phyloP scores from a whole-genome alignment of 495 filamentous ascomycete species.

The Penicillium soppii region DNA sequence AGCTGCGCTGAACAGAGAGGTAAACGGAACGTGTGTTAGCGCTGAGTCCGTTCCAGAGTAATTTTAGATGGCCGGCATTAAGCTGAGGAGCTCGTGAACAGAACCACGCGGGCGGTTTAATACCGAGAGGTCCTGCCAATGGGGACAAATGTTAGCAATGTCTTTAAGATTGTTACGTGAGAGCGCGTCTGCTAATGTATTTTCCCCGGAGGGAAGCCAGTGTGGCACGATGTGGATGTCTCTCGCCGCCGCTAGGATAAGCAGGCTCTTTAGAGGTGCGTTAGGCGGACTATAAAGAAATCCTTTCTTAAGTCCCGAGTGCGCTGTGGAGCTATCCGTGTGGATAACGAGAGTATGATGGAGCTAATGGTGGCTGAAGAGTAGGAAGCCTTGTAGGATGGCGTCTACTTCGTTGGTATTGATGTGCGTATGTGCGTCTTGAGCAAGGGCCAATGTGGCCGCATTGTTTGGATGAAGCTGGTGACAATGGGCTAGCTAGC shows the following conservation, averaged over 20 bases:
- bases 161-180: background rate
- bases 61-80: slow-evolving; percentile 5
- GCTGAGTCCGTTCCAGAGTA: slow-evolving; percentile 4
- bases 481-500: too few relatives aligned
- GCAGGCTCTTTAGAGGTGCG: background rate
- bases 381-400: too few relatives aligned
- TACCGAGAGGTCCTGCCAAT: slow-evolving; percentile 9
- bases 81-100: slow-evolving; percentile 9
- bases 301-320: slow-evolving; percentile 8
- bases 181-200: slow-evolving; percentile 5
- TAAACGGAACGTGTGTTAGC: slow-evolving; percentile 2
- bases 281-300: background rate
- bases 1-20: background rate
- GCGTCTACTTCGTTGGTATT: too few relatives aligned
- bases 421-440: too few relatives aligned
- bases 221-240: slow-evolving; percentile 7
- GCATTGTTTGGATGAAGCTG: too few relatives aligned
- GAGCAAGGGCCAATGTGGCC: too few relatives aligned
- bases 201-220: slow-evolving; percentile 2
- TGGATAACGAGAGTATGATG: slow-evolving; percentile 10
- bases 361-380: too few relatives aligned
- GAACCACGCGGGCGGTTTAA: slow-evolving; percentile 1
- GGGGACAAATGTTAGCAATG: slow-evolving; percentile 6
- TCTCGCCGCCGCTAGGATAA: slow-evolving; percentile 13
- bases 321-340: slow-evolving; percentile 9